A percentile compares a stretch with the other conserved stretches of the same genome.
Evolutionary conservation across 306 rosid species (phyloP).

Genomic region (Prunus kanzakura): DNA sequence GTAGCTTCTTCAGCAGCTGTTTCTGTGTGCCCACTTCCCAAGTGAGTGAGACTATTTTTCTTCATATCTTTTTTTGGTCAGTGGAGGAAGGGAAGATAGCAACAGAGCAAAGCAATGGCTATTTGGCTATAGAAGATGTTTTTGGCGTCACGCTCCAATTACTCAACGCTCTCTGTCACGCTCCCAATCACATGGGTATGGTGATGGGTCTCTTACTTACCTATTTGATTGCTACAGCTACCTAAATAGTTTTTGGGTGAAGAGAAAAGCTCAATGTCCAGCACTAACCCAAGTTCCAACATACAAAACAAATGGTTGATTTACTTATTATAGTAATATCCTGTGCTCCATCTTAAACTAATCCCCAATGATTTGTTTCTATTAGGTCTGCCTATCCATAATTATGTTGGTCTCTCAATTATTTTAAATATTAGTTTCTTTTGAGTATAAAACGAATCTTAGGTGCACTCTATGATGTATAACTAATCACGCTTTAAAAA

Average conservation of each 20-base stretch:
- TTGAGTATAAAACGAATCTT: not conserved
- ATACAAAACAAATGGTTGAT: not conserved
- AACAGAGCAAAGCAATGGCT: constrained; percentile 20
- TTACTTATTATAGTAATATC: not conserved
- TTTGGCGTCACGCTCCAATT: constrained; percentile 11
- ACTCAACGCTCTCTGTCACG: constrained; percentile 10
- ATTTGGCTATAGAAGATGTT: not conserved
- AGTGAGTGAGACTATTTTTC: constrained; percentile 27
- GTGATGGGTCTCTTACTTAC: not conserved
- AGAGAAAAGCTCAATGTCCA: constrained; percentile 2
- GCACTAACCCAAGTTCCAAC: constrained; percentile 8
- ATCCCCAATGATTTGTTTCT: constrained; percentile 5
- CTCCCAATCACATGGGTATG: constrained; percentile 9
- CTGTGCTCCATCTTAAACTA: not conserved
- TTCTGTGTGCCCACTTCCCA: constrained; percentile 45
- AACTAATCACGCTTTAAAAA: not conserved
- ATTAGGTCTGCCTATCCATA: not conserved
- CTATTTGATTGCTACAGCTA: not conserved
- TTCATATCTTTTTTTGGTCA: constrained; percentile 25
- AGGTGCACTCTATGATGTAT: not conserved
- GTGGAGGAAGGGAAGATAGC: constrained; percentile 23
- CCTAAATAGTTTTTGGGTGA: not conserved
- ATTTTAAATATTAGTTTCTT: not conserved
- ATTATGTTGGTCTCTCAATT: not conserved
- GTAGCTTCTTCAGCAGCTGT: constrained; percentile 18